phyloP scores from a whole-genome alignment of 2,329 filamentous ascomycete genomes.

The Alternaria angustiovoidea region DNA sequence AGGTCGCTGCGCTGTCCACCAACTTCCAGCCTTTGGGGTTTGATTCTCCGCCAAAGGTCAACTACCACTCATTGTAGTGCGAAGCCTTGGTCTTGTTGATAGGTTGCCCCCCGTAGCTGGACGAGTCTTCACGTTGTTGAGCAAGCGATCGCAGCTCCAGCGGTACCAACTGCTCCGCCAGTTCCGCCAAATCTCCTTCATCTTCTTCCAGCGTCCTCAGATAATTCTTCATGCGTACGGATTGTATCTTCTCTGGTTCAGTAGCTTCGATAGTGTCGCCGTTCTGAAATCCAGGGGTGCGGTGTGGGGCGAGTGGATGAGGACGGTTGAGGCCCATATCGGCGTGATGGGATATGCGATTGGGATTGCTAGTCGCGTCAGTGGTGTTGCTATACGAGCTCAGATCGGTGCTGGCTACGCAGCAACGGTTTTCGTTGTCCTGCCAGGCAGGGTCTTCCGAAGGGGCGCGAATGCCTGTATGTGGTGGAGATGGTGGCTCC shows the following conservation, averaged over 20 bases:
- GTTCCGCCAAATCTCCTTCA: not conserved
- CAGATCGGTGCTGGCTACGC: not conserved
- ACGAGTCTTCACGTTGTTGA: not conserved
- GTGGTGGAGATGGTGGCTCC: not conserved
- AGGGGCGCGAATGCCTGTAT: not conserved
- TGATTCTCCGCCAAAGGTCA: not conserved
- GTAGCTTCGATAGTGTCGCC: too few species aligned
- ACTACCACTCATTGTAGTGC: not conserved
- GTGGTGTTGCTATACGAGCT: not conserved
- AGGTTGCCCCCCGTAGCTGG: not conserved
- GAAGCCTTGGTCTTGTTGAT: not conserved
- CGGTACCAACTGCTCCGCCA: not conserved
- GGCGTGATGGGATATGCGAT: too few species aligned
- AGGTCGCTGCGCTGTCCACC: not conserved
- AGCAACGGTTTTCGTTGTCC: not conserved
- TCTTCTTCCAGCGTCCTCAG: not conserved
- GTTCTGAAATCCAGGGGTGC: not conserved
- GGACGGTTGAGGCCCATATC: not conserved
- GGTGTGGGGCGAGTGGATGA: not conserved
- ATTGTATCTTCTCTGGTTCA: not conserved
- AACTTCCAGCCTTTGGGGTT: not conserved
- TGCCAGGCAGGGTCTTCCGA: not conserved
- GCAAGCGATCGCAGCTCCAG: not conserved
- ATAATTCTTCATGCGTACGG: not conserved
- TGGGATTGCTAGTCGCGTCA: not conserved